Percentiles rank a stretch among this genome's conserved stretches.
phyloP scores from a whole-genome alignment of 1,284 basidiomycete genomes.

The Afroboletus lepidellus region DNA sequence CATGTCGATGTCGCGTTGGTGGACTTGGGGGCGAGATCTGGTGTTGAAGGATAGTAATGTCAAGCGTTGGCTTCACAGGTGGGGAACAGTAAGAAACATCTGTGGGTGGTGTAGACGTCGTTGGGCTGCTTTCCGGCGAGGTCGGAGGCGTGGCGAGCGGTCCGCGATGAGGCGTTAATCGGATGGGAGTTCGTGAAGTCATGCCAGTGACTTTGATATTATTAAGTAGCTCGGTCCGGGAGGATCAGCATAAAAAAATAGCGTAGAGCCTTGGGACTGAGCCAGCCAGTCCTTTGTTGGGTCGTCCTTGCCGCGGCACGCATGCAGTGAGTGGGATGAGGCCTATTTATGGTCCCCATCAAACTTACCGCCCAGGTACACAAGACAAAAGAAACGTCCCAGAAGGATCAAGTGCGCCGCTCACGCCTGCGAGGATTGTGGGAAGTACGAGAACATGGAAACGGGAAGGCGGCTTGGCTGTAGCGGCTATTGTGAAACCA shows the following conservation, averaged over 20 bases:
- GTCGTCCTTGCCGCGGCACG: conserved; percentile 9
- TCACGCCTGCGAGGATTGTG: background rate
- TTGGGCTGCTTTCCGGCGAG: conserved; percentile 24
- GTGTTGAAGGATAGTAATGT: conserved; percentile 13
- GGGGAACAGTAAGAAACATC: conserved; percentile 13
- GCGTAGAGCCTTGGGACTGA: conserved; percentile 27
- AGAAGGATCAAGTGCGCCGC: conserved; percentile 5
- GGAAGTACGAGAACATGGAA: conserved; percentile 24
- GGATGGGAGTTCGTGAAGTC: conserved; percentile 31
- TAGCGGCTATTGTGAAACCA: conserved; percentile 32
- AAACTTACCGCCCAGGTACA: conserved; percentile 1
- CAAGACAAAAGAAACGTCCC: conserved; percentile 25
- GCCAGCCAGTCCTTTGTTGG: conserved; percentile 29
- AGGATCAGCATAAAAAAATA: conserved; percentile 18
- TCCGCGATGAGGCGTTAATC: conserved; percentile 29
- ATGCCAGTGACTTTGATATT: conserved; percentile 22
- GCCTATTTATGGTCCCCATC: conserved; percentile 26
- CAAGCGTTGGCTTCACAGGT: conserved; percentile 7
- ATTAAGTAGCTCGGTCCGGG: conserved; percentile 17
- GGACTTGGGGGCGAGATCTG: conserved; percentile 10
- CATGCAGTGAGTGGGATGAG: background rate
- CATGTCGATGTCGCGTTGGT: background rate
- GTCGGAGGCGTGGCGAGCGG: conserved; percentile 30
- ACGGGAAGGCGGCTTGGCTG: conserved; percentile 14
- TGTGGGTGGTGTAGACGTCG: conserved; percentile 17